Percentiles rank a stretch among this genome's conserved stretches.
Conservation (phyloP, 805 yeast species). For the Clavispora carvajalis region DNA sequence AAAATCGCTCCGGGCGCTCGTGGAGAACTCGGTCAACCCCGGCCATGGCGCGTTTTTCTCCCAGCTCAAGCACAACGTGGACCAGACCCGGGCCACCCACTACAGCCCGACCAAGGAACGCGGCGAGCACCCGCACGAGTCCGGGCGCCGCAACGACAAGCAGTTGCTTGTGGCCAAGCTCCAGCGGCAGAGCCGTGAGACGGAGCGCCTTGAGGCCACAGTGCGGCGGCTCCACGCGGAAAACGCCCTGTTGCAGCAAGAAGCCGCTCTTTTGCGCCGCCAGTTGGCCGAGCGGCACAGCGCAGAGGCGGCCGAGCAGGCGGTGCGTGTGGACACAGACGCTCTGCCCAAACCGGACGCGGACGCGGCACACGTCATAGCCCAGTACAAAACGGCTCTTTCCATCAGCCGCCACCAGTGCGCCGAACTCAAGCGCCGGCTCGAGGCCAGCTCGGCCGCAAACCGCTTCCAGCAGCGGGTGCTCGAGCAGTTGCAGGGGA, state of each 20-base stretch:
- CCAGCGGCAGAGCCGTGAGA: constrained; percentile 9
- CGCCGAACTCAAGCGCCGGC: background rate
- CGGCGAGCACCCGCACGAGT: background rate
- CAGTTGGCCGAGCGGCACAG: too few species aligned
- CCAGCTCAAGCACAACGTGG: constrained; percentile 19
- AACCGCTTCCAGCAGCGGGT: constrained; percentile 1
- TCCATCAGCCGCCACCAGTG: background rate
- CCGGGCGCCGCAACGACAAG: constrained; percentile 1
- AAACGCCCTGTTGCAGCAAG: background rate
- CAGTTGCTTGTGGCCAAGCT: constrained; percentile 8
- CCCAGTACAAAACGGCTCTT: background rate
- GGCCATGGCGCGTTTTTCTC: constrained; percentile 11
- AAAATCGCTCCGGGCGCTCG: constrained; percentile 5
- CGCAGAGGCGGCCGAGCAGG: too few species aligned
- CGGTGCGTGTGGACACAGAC: too few species aligned
- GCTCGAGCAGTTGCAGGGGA: background rate
- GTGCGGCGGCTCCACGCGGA: constrained; percentile 5
- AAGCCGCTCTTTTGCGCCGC: background rate
- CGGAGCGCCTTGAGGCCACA: constrained; percentile 10
- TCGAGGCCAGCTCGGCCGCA: background rate
- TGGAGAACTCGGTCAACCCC: constrained; percentile 2
- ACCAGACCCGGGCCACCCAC: constrained; percentile 16
- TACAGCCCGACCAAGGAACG: constrained; percentile 15
- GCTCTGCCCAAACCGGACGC: too few species aligned
- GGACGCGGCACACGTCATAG: too few species aligned